phyloP scores from a whole-genome alignment of 2,329 filamentous ascomycete genomes.

The Aspergillus novoparasiticus region DNA sequence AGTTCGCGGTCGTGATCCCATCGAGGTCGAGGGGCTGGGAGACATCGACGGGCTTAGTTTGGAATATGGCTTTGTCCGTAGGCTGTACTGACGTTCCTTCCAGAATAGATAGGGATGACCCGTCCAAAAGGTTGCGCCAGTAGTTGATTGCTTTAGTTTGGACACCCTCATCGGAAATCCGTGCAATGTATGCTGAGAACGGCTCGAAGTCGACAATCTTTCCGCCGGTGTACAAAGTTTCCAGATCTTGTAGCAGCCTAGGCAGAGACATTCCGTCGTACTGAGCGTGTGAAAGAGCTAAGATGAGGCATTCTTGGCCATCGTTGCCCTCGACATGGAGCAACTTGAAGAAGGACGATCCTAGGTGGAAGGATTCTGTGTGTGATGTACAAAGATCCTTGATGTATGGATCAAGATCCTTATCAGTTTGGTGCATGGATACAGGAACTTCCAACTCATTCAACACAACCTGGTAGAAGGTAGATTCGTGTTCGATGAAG shows the following conservation, averaged over 20 bases:
- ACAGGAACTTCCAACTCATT: conserved; percentile 51
- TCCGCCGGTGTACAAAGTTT: conserved; percentile 49
- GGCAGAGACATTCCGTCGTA: conserved; percentile 69
- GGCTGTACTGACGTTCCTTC: conserved; percentile 18
- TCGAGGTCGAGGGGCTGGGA: conserved; percentile 48
- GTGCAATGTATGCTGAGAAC: conserved; percentile 46
- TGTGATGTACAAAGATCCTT: conserved; percentile 55
- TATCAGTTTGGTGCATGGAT: conserved; percentile 50
- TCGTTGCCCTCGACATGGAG: conserved; percentile 47
- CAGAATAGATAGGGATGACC: conserved; percentile 49
- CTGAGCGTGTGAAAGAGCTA: conserved; percentile 66
- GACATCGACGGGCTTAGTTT: conserved; percentile 33
- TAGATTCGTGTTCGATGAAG: conserved; percentile 56
- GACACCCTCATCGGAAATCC: conserved; percentile 30
- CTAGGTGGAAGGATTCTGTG: conserved; percentile 56
- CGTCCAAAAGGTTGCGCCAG: conserved; percentile 57
- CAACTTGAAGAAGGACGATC: conserved; percentile 61
- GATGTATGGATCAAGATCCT: conserved; percentile 51
- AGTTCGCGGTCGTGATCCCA: conserved; percentile 61
- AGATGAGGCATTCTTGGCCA: conserved; percentile 43
- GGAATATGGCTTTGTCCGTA: conserved; percentile 29
- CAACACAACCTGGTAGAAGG: conserved; percentile 59
- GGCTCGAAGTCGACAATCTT: conserved; percentile 35
- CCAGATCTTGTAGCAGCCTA: conserved; percentile 59
- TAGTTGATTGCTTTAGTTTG: conserved; percentile 51